Base-by-base conservation (phyloP, 345 rosid genomes). In the Eutrema japonicum region DNA sequence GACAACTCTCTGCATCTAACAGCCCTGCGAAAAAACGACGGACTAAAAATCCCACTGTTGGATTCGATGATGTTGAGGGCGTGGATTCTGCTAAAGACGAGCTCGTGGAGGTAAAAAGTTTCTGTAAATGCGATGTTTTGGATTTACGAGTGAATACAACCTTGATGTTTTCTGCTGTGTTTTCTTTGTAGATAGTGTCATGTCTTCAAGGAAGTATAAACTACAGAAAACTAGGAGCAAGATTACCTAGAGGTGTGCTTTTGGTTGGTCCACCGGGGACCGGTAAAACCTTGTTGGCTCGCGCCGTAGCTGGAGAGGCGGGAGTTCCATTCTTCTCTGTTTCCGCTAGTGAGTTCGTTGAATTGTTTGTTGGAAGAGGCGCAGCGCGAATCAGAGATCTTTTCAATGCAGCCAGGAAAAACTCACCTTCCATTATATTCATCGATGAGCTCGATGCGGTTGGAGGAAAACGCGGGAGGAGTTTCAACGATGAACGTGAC, bases 371-470 rank as follows among this genome's bases (percentile, higher is more conserved):
- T 65, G 99, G 97, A 67, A 89, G 99, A 87, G 99, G 99, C 6
- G 99, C 99, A 41, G 96, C 99, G 16, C 81, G 97, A 67, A 87
- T 94, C 66, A 86, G 99, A 81, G 97, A 94, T 74, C 94, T 94
- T 58, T 94, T 94, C 76, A 85, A 32, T 29, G 82, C 78, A 6
- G 99, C 96, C 12, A 86, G 93, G 78, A 94, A 91, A 79, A 81
- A 80, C 82, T 77, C 99, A 51, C 96, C 97, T 10, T 86, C 97
- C 5, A 94, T 94, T 74, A 85, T 94, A 75, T 94, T 94, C 78
- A 91, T 94, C 2, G 98, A 91, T 77, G 98, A 94, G 84, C 96
- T 94, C 37, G 99, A 94, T 66, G 97, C 97, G 4, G 99, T 94
- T 68, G 99, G 97, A 8, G 99, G 99, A 63, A 91, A 82, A 82